Conservation (phyloP, 2,329 filamentous ascomycete species). For the Pseudogymnoascus sp. region DNA sequence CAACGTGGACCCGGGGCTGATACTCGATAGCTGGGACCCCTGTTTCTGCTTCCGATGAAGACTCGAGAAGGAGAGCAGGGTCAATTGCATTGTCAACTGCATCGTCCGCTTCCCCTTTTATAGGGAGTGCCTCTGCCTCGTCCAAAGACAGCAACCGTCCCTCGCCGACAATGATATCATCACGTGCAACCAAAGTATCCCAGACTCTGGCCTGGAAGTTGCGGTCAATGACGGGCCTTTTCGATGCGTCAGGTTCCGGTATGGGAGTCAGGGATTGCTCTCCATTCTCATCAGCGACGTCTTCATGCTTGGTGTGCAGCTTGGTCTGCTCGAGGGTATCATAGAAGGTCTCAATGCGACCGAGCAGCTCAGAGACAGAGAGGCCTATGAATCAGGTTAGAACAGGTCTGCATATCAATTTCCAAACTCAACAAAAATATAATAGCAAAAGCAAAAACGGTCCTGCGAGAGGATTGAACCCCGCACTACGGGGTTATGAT, state of each 20-base stretch:
- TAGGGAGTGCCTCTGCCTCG: conserved; percentile 2
- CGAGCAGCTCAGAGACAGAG: conserved; percentile 1
- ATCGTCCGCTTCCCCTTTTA: neutral
- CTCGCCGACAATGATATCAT: conserved; percentile 9
- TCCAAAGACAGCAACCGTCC: neutral
- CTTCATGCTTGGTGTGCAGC: neutral
- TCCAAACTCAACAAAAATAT: neutral
- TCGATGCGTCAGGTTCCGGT: neutral
- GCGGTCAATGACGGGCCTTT: neutral
- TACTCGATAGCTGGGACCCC: neutral
- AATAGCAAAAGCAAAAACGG: neutral
- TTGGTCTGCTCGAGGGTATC: neutral
- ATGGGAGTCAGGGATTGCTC: neutral
- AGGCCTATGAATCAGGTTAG: conserved; percentile 2
- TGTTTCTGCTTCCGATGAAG: neutral
- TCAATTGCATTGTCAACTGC: neutral
- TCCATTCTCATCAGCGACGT: neutral
- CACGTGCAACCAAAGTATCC: neutral
- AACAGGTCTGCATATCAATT: neutral
- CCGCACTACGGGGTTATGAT: conserved; percentile 3
- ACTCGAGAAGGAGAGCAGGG: neutral
- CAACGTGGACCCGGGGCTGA: conserved; percentile 37
- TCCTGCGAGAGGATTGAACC: conserved; percentile 4
- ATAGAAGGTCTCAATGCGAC: conserved; percentile 6
- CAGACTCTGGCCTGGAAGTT: neutral